Conservation (phyloP, 106 monocot genomes). For the Cymbidium sinense region DNA sequence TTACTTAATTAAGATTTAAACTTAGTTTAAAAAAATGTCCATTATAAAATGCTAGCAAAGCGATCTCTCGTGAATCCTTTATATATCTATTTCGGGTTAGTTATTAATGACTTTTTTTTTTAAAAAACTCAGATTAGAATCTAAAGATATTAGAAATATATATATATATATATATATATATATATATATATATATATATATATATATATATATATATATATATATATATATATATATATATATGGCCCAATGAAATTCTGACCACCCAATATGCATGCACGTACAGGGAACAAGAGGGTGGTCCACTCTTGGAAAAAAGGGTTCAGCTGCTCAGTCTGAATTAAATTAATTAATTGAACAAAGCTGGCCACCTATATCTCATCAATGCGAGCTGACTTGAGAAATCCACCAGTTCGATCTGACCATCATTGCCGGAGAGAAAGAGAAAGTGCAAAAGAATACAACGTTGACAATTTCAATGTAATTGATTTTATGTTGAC, state of each 20-base stretch:
- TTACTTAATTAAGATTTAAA: no score
- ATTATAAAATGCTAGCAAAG: no score
- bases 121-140: neutral
- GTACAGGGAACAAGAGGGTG: conserved; percentile 7
- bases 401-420: neutral
- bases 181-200: neutral
- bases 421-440: neutral
- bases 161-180: neutral
- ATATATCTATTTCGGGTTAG: no score
- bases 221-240: neutral
- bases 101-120: no score
- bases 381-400: neutral
- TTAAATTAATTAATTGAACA: neutral
- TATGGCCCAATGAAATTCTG: no score
- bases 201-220: neutral
- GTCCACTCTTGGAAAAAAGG: neutral
- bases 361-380: neutral
- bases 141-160: neutral
- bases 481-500: neutral
- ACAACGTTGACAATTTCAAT: neutral
- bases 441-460: neutral
- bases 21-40: no score
- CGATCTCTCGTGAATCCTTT: no score
- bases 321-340: neutral
- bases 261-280: neutral